These are phyloP conservation scores for Jacaranda mimosifolia DNA, from an alignment of 257 asterid genomes.

Conservation along the genomic window DNA sequence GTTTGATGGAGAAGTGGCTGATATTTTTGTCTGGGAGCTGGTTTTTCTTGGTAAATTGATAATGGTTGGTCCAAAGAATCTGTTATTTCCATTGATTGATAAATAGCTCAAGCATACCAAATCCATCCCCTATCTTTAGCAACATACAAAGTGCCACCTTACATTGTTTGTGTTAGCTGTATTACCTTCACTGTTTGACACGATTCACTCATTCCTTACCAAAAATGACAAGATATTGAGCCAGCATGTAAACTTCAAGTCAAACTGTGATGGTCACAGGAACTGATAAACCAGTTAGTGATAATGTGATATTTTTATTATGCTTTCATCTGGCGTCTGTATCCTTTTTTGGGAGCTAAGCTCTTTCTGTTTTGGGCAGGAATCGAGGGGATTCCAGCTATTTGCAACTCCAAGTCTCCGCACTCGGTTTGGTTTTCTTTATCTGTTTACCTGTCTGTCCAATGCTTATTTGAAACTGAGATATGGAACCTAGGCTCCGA, in stretches of 20 bases:
- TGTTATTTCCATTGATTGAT: not conserved
- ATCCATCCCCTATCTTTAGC: not conserved
- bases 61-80: not conserved
- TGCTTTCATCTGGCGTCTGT: not conserved
- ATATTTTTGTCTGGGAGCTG: not conserved
- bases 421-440: slow-evolving; percentile 3
- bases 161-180: not conserved
- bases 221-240: too few relatives aligned
- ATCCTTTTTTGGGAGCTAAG: not conserved
- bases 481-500: not conserved
- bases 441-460: not conserved
- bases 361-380: slow-evolving; percentile 24
- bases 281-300: not conserved
- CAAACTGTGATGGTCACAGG: not conserved
- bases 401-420: slow-evolving; percentile 15
- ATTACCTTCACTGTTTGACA: not conserved
- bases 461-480: not conserved
- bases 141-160: not conserved
- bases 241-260: too few relatives aligned
- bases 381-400: not conserved
- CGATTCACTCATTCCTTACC: too few relatives aligned
- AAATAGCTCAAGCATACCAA: not conserved
- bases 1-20: not conserved
- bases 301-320: not conserved
- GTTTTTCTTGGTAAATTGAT: not conserved